Base-by-base conservation (phyloP, 2,329 filamentous ascomycete species). In the Fusarium sp. region DNA sequence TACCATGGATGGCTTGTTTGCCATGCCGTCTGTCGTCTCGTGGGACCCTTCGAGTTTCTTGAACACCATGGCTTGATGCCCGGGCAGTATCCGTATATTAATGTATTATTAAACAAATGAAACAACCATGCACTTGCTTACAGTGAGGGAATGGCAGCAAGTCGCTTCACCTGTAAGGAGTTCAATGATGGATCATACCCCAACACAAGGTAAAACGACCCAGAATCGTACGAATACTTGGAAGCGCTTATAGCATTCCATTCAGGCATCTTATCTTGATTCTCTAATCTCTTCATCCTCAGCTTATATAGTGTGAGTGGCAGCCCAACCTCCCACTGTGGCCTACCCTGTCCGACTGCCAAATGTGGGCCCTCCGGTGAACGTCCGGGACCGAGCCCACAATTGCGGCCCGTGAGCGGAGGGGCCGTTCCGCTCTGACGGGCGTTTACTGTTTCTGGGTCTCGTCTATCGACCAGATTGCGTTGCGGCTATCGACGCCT, bases 361-460 rank as follows among this genome's bases (percentile, higher is more conserved):
- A 66, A 58, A 36, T 60, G 71, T 74, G 71, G 71, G 13, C 18
- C 42, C 10, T 14, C 5, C 36, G 25, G 54, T 38, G 60, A 10
- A 31, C 42, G 57, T 36, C 57, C 68, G 65, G 54, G 66, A 54
- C 66, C 45, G 69, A 64, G 38, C 63, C 73, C 73, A 74, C 66
- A 73, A 69, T 59, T 74, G 62, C 72, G 72, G 71, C 69, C 72
- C 65, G 68, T 61, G 22, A 57, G 13, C 57, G 31, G 50, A 50
- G 61, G 61, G 61, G 35, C 61, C 61, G 61, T 57, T 63, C 61
- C 61, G 61, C 47, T 36, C 61, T 63, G 45, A 57, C 40, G 20
- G 66, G 50, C 35, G 56, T 63, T 31, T 68, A 64, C 35, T 29
- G 45, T 13, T 31, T 29, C 27, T 50, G 13, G 63, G 13, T 59